Conservation (phyloP, 768 basidiomycete genomes). For the Mycena galopus region DNA sequence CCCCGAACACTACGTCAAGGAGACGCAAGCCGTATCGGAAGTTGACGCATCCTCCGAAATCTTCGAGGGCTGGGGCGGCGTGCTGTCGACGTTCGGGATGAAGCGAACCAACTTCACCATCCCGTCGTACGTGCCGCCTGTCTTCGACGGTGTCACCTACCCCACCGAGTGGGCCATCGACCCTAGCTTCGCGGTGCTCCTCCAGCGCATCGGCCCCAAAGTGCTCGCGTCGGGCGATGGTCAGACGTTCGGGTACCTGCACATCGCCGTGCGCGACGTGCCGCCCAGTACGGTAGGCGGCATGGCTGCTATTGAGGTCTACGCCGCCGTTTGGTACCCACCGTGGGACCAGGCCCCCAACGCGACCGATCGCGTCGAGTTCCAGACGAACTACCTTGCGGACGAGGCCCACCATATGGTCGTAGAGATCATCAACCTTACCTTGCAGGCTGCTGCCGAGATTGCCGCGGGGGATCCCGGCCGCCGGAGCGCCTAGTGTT, state of each 20-base stretch:
- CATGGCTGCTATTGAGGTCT: neutral
- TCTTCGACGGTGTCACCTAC: neutral
- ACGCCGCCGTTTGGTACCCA: neutral
- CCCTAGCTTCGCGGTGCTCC: neutral
- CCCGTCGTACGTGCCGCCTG: neutral
- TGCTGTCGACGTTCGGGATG: neutral
- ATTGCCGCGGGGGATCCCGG: neutral
- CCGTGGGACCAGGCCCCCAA: neutral
- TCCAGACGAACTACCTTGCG: neutral
- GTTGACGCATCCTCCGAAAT: neutral
- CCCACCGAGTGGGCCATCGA: constrained; percentile 1
- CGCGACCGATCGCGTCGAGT: neutral
- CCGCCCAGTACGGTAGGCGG: neutral
- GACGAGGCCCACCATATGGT: neutral
- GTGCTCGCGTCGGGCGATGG: neutral
- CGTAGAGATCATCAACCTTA: neutral
- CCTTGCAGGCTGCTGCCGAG: neutral
- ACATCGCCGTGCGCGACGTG: neutral
- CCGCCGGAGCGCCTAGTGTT: too few relatives aligned
- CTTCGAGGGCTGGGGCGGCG: neutral
- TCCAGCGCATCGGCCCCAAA: neutral
- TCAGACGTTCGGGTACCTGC: neutral
- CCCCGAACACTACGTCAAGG: neutral
- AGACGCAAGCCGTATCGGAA: neutral
- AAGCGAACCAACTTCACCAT: neutral